These are phyloP conservation scores for Dothidotthia symphoricarpi DNA, from an alignment of 2,329 filamentous ascomycete genomes.

Conservation along the genomic window DNA sequence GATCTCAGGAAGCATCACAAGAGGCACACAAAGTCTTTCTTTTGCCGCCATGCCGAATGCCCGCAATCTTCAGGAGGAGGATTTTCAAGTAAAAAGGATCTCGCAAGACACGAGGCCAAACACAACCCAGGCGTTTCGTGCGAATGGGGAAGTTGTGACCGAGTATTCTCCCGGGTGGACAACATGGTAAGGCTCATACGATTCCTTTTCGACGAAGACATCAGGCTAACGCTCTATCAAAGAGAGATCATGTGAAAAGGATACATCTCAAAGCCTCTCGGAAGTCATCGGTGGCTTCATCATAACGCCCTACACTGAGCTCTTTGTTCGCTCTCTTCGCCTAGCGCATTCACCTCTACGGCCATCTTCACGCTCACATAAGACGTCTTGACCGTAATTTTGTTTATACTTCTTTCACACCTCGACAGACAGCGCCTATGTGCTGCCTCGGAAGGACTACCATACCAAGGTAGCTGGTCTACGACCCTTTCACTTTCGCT, in stretches of 20 bases:
- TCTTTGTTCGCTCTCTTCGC: too few relatives aligned
- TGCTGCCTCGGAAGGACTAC: slow-evolving; percentile 6
- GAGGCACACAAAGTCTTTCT: slow-evolving; percentile 60
- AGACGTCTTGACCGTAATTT: too few relatives aligned
- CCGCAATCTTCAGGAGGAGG: slow-evolving; percentile 57
- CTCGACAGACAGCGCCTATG: too few relatives aligned
- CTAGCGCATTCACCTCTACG: too few relatives aligned
- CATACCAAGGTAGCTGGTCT: slow-evolving; percentile 12
- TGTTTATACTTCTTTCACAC: too few relatives aligned
- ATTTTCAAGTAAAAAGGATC: slow-evolving; percentile 63
- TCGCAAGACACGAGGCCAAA: slow-evolving; percentile 61
- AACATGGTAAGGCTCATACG: slow-evolving; percentile 53
- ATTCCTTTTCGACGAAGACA: neutral
- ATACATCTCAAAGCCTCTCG: slow-evolving; percentile 41
- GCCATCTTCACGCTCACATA: too few relatives aligned
- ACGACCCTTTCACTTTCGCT: slow-evolving; percentile 25
- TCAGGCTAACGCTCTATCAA: slow-evolving; percentile 17
- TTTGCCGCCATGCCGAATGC: slow-evolving; percentile 59
- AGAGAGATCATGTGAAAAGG: slow-evolving; percentile 44
- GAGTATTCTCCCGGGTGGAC: slow-evolving; percentile 61
- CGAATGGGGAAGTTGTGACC: slow-evolving; percentile 57
- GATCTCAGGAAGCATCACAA: slow-evolving; percentile 64
- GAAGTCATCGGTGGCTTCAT: slow-evolving; percentile 22
- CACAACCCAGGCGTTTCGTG: slow-evolving; percentile 61
- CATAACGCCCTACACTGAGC: slow-evolving; percentile 3